phyloP scores from a whole-genome alignment of 495 filamentous ascomycete species.

The Viridothelium virens region DNA sequence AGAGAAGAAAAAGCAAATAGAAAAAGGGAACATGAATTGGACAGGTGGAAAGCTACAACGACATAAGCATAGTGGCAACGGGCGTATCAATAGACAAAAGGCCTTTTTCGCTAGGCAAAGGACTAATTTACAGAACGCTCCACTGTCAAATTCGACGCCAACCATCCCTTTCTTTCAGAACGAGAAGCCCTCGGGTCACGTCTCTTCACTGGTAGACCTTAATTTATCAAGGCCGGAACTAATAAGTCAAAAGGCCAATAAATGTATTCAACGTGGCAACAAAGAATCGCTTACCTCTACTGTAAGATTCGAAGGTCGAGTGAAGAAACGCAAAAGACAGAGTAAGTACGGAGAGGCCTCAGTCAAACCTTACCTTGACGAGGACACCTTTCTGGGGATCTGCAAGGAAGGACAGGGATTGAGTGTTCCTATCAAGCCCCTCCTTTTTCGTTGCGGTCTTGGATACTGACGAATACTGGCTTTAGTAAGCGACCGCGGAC shows the following conservation, averaged over 20 bases:
- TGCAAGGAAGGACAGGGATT: not conserved
- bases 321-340: not conserved
- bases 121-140: constrained; percentile 20
- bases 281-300: not conserved
- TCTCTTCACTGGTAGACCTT: not conserved
- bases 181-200: not conserved
- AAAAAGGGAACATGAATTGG: constrained; percentile 28
- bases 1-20: no score
- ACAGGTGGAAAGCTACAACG: constrained; percentile 28
- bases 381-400: not conserved
- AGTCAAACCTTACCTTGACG: not conserved
- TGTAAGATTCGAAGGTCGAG: not conserved
- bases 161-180: not conserved
- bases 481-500: not conserved
- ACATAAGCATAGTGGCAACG: constrained; percentile 16
- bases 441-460: no score
- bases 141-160: not conserved
- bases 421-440: not conserved
- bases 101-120: constrained; percentile 25
- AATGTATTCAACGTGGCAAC: not conserved
- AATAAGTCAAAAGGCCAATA: not conserved
- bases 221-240: not conserved
- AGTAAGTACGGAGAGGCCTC: not conserved
- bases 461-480: no score
- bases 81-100: constrained; percentile 23